Conservation (phyloP, 352 stramenopile species). For the Pythium brachiatum region DNA sequence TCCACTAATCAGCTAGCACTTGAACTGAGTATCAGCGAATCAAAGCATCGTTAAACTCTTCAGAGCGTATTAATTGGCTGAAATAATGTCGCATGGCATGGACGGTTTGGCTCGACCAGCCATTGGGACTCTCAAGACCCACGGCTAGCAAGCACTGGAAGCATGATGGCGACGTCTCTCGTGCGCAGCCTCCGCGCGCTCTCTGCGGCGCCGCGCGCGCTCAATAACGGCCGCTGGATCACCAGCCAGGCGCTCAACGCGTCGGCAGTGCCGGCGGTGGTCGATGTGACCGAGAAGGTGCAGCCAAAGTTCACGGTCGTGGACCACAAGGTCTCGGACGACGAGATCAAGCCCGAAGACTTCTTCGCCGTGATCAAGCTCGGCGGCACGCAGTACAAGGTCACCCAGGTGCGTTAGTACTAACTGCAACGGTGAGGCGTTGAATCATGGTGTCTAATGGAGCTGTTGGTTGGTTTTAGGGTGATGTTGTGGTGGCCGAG, state of each 20-base stretch:
- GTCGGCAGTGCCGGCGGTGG: constrained; percentile 17
- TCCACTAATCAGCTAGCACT: constrained; percentile 6
- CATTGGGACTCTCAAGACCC: constrained; percentile 15
- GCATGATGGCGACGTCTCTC: constrained; percentile 23
- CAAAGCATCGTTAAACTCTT: too few species aligned
- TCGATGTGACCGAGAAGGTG: constrained; percentile 16
- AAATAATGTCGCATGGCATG: background rate
- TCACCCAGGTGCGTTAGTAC: constrained; percentile 63
- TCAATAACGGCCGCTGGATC: constrained; percentile 10
- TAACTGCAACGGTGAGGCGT: too few species aligned
- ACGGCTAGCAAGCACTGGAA: background rate
- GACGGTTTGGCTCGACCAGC: constrained; percentile 20
- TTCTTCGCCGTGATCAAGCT: constrained; percentile 87
- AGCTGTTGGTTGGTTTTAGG: constrained; percentile 27
- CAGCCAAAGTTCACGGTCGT: constrained; percentile 67
- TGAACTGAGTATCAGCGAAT: constrained; percentile 5
- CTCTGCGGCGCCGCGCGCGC: constrained; percentile 20
- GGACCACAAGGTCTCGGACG: constrained; percentile 68
- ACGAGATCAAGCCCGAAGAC: constrained; percentile 62
- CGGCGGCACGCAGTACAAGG: constrained; percentile 84
- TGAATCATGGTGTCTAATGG: too few species aligned
- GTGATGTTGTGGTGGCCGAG: constrained; percentile 78
- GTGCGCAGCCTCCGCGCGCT: constrained; percentile 27
- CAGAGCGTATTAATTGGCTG: constrained; percentile 8
- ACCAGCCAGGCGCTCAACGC: constrained; percentile 6